These are phyloP conservation scores for Zarea fungicola DNA, from an alignment of 2,329 filamentous ascomycete genomes.

Conservation along the genomic window DNA sequence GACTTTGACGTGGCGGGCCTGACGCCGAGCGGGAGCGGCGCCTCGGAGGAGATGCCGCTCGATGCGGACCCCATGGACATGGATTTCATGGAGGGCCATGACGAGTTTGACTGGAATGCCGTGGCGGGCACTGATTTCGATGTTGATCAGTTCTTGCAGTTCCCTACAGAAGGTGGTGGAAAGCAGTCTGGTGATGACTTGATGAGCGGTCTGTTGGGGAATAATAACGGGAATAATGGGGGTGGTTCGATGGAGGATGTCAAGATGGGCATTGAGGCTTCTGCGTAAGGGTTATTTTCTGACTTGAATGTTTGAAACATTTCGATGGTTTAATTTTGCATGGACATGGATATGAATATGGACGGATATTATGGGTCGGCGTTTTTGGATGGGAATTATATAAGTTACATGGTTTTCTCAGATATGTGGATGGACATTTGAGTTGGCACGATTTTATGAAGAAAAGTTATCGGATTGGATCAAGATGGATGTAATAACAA, in stretches of 20 bases:
- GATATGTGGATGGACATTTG: not conserved
- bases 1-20: conserved; percentile 36
- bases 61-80: conserved; percentile 36
- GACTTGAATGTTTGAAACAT: not conserved
- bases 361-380: too few species aligned
- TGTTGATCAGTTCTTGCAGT: conserved; percentile 55
- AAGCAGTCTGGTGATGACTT: conserved; percentile 32
- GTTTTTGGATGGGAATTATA: not conserved
- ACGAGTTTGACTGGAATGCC: conserved; percentile 51
- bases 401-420: not conserved
- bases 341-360: too few species aligned
- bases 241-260: conserved; percentile 5
- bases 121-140: conserved; percentile 49
- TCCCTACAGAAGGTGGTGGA: conserved; percentile 45
- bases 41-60: conserved; percentile 35
- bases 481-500: not conserved
- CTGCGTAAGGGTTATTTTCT: not conserved
- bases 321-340: not conserved
- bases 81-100: conserved; percentile 41
- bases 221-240: not conserved
- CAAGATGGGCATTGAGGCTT: conserved; percentile 12
- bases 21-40: conserved; percentile 42
- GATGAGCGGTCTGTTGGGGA: conserved; percentile 28
- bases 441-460: not conserved
- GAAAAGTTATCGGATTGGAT: too few species aligned